Percentiles rank a stretch among this genome's conserved stretches.
phyloP scores from a whole-genome alignment of 208 protist genomes.

The Angomonas ambiguus region DNA sequence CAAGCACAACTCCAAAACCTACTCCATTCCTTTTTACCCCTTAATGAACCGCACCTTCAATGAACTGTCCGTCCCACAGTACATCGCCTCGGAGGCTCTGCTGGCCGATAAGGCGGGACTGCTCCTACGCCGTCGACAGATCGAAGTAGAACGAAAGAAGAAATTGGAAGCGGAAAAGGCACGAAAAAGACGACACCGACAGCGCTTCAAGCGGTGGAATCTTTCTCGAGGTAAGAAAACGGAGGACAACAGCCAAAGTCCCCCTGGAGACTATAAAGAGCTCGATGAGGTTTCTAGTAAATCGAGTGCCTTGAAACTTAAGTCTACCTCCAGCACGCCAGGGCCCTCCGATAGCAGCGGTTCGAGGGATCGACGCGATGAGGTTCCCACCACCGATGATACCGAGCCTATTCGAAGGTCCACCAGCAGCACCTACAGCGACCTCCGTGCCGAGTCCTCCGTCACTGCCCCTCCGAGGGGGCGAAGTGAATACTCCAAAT shows the following conservation, averaged over 20 bases:
- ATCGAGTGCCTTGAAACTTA: too few relatives aligned
- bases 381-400: too few relatives aligned
- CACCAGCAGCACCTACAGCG: neutral
- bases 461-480: too few relatives aligned
- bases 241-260: too few relatives aligned
- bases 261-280: neutral
- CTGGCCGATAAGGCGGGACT: neutral
- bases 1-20: conserved; percentile 22
- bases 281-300: too few relatives aligned
- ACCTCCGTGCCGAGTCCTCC: too few relatives aligned
- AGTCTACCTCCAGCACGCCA: too few relatives aligned
- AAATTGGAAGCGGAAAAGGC: conserved; percentile 1
- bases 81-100: conserved; percentile 25
- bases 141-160: neutral
- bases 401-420: too few relatives aligned
- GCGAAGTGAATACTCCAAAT: neutral
- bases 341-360: too few relatives aligned
- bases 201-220: neutral
- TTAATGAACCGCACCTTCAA: conserved; percentile 43
- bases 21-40: conserved; percentile 41
- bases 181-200: neutral
- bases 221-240: too few relatives aligned
- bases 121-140: neutral
- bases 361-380: too few relatives aligned
- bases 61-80: conserved; percentile 35